phyloP scores from a whole-genome alignment of 257 asterid species.

The Ilex aquifolium region DNA sequence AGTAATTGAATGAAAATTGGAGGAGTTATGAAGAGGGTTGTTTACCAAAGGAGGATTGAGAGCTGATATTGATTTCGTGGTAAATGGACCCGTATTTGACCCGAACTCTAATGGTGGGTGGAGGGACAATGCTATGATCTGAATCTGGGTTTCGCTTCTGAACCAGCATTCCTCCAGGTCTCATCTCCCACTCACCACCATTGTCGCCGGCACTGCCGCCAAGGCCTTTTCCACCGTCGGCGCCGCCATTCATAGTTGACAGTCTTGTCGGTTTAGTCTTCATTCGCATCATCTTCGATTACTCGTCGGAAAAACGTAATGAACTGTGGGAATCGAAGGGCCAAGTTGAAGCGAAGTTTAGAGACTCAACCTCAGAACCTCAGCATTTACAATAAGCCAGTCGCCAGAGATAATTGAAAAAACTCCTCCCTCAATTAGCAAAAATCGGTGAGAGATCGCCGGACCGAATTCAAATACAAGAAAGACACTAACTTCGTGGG shows the following conservation, averaged over 20 bases:
- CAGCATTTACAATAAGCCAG: too few relatives aligned
- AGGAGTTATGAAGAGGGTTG: not conserved
- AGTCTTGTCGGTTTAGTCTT: slow-evolving; percentile 11
- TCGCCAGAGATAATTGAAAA: too few relatives aligned
- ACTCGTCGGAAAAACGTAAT: too few relatives aligned
- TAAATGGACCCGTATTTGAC: slow-evolving; percentile 34
- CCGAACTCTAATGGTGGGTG: slow-evolving; percentile 40
- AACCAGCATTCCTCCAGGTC: slow-evolving; percentile 53
- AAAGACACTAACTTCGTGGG: too few relatives aligned
- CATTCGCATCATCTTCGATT: slow-evolving; percentile 20
- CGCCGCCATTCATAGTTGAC: slow-evolving; percentile 2
- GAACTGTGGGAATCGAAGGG: too few relatives aligned
- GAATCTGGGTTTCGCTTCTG: slow-evolving; percentile 34
- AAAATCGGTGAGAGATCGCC: too few relatives aligned
- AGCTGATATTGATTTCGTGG: slow-evolving; percentile 38
- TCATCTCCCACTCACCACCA: slow-evolving; percentile 38
- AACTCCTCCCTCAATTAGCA: too few relatives aligned
- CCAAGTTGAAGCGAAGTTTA: too few relatives aligned
- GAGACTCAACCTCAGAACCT: too few relatives aligned
- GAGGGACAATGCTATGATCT: slow-evolving; percentile 23
- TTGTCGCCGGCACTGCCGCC: slow-evolving; percentile 4
- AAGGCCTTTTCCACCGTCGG: not conserved
- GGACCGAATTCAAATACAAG: too few relatives aligned
- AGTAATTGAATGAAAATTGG: not conserved
- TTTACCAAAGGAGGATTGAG: slow-evolving; percentile 42